Base-by-base conservation (phyloP, 176 grass and related monocot species). In the Thalia dealbata region DNA sequence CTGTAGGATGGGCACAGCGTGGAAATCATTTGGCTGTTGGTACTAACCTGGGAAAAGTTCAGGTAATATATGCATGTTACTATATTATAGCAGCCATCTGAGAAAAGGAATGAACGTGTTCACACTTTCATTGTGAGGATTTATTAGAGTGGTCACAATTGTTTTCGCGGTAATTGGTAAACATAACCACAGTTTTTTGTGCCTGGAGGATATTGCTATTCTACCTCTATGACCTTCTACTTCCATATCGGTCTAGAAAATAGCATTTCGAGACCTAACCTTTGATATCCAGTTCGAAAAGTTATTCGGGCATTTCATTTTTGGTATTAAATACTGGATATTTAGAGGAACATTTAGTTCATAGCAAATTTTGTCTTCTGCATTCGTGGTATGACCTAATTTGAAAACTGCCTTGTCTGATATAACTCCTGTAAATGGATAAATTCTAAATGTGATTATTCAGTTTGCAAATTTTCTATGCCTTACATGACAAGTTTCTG, bases 1-100 rank as follows among this genome's bases (percentile, higher is more conserved):
- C 90, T n/a, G 90, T 99, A 12, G 86, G 90, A 4, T 99, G 95
- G 95, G 95, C 88, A 4, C 90, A 95, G 79, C 78, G 88, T 8
- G 90, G 90, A 48, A 91, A 81, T 69, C 84, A 95, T 79, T 83
- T 99, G 3, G 90, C 90, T 51, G 83, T 99, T 58, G 95, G 90
- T 48, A 95, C 95, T 46, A 99, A 99, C 78, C 79, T 91, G 74
- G 95, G 95, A 67, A 95, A 91, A 85, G 85, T 99, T 70, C 95
- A 99, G 90, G 95, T 99, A 79, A 56, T 5, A 0, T 69, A 23
- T 44, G 43, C 14, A 25, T 15, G 52, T 52, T 75, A 46, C 27
- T 74, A 10, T 74, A 23, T 7, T 13, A 3, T 24, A 13, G 13
- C n/a, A 23, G 19, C 32, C 48, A 6, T n/a, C 22, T 43, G n/a